These are phyloP conservation scores for Saraca asoca DNA, from an alignment of 331 rosid species.

Conservation along the genomic window DNA sequence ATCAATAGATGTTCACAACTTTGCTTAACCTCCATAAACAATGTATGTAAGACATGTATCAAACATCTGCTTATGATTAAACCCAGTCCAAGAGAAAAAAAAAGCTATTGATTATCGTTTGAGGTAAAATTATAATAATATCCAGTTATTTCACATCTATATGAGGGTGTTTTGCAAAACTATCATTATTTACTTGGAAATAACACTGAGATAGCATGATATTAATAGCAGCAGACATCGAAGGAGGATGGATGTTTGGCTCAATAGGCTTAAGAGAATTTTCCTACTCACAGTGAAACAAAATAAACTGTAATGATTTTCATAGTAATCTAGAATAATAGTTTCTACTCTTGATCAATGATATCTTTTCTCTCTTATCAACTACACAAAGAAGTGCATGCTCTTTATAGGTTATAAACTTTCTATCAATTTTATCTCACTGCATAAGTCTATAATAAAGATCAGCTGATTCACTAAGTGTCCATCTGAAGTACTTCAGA, in stretches of 20 bases:
- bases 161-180: conserved; percentile 3
- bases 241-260: conserved; percentile 11
- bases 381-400: background rate
- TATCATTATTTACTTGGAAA: background rate
- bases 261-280: background rate
- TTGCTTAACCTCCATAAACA: conserved; percentile 17
- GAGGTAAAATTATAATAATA: background rate
- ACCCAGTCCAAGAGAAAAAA: background rate
- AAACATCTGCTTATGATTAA: background rate
- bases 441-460: too few species aligned
- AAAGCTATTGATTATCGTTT: conserved; percentile 9
- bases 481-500: background rate
- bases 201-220: background rate
- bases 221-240: conserved; percentile 10
- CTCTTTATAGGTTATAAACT: background rate
- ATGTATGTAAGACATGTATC: background rate
- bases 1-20: conserved; percentile 13
- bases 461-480: background rate
- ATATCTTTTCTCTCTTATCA: background rate
- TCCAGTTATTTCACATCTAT: background rate
- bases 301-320: background rate
- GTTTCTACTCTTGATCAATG: conserved; percentile 17
- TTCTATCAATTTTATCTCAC: background rate
- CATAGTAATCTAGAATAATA: conserved; percentile 20
- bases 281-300: conserved; percentile 16